These are phyloP conservation scores for Phytopythium ostracodes DNA, from an alignment of 352 stramenopile species.

Conservation along the genomic window DNA sequence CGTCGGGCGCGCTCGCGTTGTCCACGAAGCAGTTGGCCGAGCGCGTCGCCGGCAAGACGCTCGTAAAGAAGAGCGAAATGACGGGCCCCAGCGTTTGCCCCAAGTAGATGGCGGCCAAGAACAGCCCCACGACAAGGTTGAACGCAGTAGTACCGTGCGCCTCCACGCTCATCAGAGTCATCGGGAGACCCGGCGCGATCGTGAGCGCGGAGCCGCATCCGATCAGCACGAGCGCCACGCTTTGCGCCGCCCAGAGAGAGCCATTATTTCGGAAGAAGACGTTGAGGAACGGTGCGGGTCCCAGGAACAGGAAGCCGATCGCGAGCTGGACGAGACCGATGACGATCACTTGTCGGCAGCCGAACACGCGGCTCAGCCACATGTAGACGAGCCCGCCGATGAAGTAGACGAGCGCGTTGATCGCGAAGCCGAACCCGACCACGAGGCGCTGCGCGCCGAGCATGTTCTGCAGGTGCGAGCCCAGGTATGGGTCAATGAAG, in stretches of 20 bases:
- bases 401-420: conserved; percentile 70
- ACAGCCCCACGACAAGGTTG: conserved; percentile 66
- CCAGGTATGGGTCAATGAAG: conserved; percentile 68
- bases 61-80: conserved; percentile 42
- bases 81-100: conserved; percentile 61
- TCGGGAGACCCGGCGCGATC: conserved; percentile 52
- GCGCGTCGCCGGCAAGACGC: conserved; percentile 36
- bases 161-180: conserved; percentile 53
- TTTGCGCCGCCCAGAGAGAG: conserved; percentile 47
- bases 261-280: conserved; percentile 30
- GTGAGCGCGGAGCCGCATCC: conserved; percentile 51
- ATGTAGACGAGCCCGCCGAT: conserved; percentile 47
- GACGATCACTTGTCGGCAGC: conserved; percentile 68
- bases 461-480: conserved; percentile 51
- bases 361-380: conserved; percentile 52
- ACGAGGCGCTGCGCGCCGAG: conserved; percentile 47
- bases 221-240: conserved; percentile 45
- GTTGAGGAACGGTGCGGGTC: conserved; percentile 49
- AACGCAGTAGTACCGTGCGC: conserved; percentile 31
- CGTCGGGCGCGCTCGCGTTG: conserved; percentile 5
- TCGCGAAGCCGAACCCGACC: conserved; percentile 56
- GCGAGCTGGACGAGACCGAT: conserved; percentile 40
- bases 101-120: conserved; percentile 64
- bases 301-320: conserved; percentile 56
- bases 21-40: conserved; percentile 35